A percentile compares a stretch with the other conserved stretches of the same genome.
These are phyloP conservation scores for Glaciozyma antarctica DNA, from an alignment of 768 basidiomycete species.

Conservation along the genomic window DNA sequence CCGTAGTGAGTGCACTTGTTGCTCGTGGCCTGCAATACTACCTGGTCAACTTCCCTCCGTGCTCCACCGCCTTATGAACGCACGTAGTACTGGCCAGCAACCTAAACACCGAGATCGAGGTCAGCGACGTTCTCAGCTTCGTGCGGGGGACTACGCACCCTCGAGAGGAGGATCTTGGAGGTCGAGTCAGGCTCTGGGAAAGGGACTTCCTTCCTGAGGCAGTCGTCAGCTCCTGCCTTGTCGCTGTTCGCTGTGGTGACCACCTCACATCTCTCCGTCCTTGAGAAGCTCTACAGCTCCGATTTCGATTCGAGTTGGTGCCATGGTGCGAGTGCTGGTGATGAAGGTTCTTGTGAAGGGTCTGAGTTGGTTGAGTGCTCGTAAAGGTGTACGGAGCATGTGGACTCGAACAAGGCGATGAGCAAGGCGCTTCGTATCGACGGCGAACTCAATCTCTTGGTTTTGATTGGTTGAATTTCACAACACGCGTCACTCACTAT, in stretches of 20 bases:
- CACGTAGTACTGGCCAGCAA: constrained; percentile 21
- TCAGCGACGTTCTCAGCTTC: background rate
- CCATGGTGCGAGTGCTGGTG: background rate
- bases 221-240: background rate
- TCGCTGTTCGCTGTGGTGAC: background rate
- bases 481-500: no score
- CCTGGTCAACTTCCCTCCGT: no score
- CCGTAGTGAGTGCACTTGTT: constrained; percentile 89
- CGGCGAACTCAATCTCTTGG: no score
- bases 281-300: constrained; percentile 46
- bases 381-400: no score
- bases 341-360: no score
- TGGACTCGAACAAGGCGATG: no score
- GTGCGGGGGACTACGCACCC: constrained; percentile 40
- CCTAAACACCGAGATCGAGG: background rate
- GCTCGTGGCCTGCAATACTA: constrained; percentile 44
- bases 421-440: no score
- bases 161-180: constrained; percentile 67
- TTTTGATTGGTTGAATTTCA: no score
- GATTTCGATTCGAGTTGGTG: background rate
- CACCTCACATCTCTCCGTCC: constrained; percentile 57
- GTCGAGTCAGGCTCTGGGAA: constrained; percentile 51
- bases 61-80: constrained; percentile 39
- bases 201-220: constrained; percentile 62
- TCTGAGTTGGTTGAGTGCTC: no score